These are phyloP conservation scores for Ascochyta clinopodiicola DNA, from an alignment of 2,329 filamentous ascomycete species.

Conservation along the genomic window DNA sequence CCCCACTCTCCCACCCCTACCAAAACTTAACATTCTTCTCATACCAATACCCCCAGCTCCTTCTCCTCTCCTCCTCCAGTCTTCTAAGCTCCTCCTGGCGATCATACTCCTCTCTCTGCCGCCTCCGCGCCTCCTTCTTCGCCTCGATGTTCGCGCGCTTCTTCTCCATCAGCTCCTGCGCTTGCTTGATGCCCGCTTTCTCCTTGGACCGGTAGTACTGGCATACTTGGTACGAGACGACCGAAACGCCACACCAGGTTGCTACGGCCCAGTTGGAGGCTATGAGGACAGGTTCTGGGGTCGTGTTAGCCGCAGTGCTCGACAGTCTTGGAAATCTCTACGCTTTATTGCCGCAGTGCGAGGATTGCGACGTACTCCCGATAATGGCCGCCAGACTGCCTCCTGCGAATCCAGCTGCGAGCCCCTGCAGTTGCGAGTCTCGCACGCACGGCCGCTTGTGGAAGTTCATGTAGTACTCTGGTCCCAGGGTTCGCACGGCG, in stretches of 20 bases:
- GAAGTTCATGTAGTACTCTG: slow-evolving; percentile 73
- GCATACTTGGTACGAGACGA: slow-evolving; percentile 83
- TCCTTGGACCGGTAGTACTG: slow-evolving; percentile 76
- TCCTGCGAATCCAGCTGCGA: slow-evolving; percentile 76
- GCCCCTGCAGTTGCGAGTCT: slow-evolving; percentile 82
- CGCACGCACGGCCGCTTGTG: slow-evolving; percentile 84
- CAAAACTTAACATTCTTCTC: slow-evolving; percentile 47
- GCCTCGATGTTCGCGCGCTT: slow-evolving; percentile 63
- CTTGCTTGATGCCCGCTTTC: slow-evolving; percentile 81
- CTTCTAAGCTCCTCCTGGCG: slow-evolving; percentile 33
- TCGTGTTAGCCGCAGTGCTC: slow-evolving; percentile 15
- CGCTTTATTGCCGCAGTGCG: neutral
- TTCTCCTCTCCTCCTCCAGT: slow-evolving; percentile 44
- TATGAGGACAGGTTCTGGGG: slow-evolving; percentile 65
- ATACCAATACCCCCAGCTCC: slow-evolving; percentile 46
- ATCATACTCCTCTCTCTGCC: slow-evolving; percentile 53
- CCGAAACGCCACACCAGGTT: slow-evolving; percentile 72
- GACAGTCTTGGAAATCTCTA: neutral
- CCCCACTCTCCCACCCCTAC: slow-evolving; percentile 21
- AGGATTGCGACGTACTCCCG: slow-evolving; percentile 64
- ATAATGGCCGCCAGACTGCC: slow-evolving; percentile 77
- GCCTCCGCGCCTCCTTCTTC: slow-evolving; percentile 54
- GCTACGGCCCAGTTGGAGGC: slow-evolving; percentile 87
- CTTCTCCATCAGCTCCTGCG: slow-evolving; percentile 79
- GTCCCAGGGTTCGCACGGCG: slow-evolving; percentile 70